A percentile compares a stretch with the other conserved stretches of the same genome.
phyloP scores from a whole-genome alignment of 495 filamentous ascomycete genomes.

The Annulohypoxylon maeteangense region DNA sequence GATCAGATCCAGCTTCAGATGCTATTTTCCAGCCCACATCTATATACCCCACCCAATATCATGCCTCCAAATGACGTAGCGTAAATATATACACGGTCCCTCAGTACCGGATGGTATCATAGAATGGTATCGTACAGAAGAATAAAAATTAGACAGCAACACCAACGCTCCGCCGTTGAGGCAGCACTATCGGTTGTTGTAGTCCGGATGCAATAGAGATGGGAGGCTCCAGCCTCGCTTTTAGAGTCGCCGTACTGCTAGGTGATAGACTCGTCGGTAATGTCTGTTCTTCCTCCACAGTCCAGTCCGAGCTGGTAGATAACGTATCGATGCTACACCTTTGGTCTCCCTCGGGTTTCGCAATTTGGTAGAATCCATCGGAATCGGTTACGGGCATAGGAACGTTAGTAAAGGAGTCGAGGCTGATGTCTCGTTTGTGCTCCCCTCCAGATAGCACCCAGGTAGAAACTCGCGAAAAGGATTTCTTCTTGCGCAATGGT shows the following conservation, averaged over 20 bases:
- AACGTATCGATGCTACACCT: slow-evolving; percentile 54
- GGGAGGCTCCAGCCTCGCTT: slow-evolving; percentile 43
- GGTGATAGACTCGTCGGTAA: slow-evolving; percentile 58
- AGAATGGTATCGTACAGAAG: slow-evolving; percentile 39
- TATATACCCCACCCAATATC: slow-evolving; percentile 31
- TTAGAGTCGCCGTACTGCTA: slow-evolving; percentile 51
- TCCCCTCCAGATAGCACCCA: slow-evolving; percentile 61
- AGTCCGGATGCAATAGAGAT: slow-evolving; percentile 41
- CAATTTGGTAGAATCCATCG: slow-evolving; percentile 66
- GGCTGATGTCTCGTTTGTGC: slow-evolving; percentile 49
- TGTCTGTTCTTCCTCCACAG: slow-evolving; percentile 52
- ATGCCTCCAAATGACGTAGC: slow-evolving; percentile 21
- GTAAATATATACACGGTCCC: slow-evolving; percentile 37
- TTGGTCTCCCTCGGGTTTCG: slow-evolving; percentile 44
- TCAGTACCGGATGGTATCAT: slow-evolving; percentile 42
- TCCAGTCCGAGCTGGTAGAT: slow-evolving; percentile 55
- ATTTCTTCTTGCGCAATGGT: slow-evolving; percentile 66
- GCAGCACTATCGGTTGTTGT: slow-evolving; percentile 40
- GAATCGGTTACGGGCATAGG: slow-evolving; percentile 58
- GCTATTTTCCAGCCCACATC: slow-evolving; percentile 36
- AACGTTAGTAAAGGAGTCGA: slow-evolving; percentile 59
- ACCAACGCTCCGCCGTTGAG: slow-evolving; percentile 56
- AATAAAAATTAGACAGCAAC: slow-evolving; percentile 55
- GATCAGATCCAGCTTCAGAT: slow-evolving; percentile 41
- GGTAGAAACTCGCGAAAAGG: slow-evolving; percentile 64